Evolutionary conservation across 306 rosid genomes (phyloP).

Genomic region (Crotalaria pallida): DNA sequence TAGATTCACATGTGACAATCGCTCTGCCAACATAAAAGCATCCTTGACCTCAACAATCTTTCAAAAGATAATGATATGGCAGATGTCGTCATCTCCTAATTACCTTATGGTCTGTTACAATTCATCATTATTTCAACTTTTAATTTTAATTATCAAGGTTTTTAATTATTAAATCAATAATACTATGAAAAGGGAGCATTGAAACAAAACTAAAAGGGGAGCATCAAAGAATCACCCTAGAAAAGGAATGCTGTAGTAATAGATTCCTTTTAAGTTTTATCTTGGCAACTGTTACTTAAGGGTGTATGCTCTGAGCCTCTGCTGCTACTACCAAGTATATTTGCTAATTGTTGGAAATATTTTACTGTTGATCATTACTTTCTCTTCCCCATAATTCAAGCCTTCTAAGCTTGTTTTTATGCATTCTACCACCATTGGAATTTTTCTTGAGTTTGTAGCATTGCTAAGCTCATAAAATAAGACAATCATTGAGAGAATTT

Average conservation of each 20-base stretch:
- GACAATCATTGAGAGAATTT: neutral
- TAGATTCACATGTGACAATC: too few species aligned
- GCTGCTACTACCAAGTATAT: neutral
- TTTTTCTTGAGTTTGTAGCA: slow-evolving; percentile 9
- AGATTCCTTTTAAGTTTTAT: neutral
- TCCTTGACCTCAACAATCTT: too few species aligned
- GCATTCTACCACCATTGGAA: neutral
- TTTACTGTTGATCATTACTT: neutral
- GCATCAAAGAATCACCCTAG: too few species aligned
- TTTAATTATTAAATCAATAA: too few species aligned
- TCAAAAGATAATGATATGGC: too few species aligned
- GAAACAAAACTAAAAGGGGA: too few species aligned
- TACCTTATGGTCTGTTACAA: too few species aligned
- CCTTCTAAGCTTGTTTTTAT: neutral
- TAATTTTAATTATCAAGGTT: too few species aligned
- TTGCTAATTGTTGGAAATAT: neutral
- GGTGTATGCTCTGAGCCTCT: neutral
- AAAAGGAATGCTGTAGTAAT: neutral
- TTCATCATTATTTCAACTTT: too few species aligned
- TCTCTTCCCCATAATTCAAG: neutral
- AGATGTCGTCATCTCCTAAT: too few species aligned
- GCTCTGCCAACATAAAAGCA: too few species aligned
- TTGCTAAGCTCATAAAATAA: neutral
- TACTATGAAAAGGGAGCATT: too few species aligned
- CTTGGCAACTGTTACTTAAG: neutral